Percentiles rank a stretch among this genome's conserved stretches.
phyloP scores from a whole-genome alignment of 345 rosid species.

The Microthlaspi erraticum region DNA sequence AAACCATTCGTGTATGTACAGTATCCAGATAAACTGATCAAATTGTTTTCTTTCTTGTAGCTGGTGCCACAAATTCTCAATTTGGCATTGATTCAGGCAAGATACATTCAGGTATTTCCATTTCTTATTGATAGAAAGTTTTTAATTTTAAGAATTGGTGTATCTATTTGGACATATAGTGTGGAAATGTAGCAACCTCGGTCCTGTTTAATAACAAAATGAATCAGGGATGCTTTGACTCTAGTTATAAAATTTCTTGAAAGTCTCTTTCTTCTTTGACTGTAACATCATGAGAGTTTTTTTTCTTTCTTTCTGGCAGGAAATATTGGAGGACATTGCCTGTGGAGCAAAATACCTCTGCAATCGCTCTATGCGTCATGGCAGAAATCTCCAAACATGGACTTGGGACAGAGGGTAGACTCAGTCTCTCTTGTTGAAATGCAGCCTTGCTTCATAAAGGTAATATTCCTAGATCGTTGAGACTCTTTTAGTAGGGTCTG shows the following conservation, averaged over 20 bases:
- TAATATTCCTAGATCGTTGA: constrained; percentile 32
- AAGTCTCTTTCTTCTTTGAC: constrained; percentile 19
- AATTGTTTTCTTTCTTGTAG: constrained; percentile 50
- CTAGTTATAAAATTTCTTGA: constrained; percentile 13
- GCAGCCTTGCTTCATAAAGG: constrained; percentile 87
- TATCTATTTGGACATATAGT: constrained; percentile 9
- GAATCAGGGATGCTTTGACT: constrained; percentile 27
- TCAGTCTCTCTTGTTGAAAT: constrained; percentile 65
- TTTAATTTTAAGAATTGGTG: neutral
- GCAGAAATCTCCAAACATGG: constrained; percentile 84
- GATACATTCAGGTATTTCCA: constrained; percentile 58
- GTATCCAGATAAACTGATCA: constrained; percentile 32
- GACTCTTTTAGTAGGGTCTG: neutral
- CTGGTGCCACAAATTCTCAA: constrained; percentile 70
- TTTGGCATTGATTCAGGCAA: constrained; percentile 66
- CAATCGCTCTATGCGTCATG: constrained; percentile 68
- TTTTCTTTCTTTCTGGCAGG: constrained; percentile 51
- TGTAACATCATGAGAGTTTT: constrained; percentile 11
- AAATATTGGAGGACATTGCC: constrained; percentile 79
- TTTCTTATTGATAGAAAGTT: neutral
- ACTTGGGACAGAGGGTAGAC: constrained; percentile 86
- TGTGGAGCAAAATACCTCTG: constrained; percentile 79
- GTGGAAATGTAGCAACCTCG: constrained; percentile 1
- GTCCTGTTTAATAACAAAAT: constrained; percentile 1
- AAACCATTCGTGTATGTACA: constrained; percentile 20